Base-by-base conservation (phyloP, 1,284 basidiomycete species). In the Malassezia dermatis region DNA sequence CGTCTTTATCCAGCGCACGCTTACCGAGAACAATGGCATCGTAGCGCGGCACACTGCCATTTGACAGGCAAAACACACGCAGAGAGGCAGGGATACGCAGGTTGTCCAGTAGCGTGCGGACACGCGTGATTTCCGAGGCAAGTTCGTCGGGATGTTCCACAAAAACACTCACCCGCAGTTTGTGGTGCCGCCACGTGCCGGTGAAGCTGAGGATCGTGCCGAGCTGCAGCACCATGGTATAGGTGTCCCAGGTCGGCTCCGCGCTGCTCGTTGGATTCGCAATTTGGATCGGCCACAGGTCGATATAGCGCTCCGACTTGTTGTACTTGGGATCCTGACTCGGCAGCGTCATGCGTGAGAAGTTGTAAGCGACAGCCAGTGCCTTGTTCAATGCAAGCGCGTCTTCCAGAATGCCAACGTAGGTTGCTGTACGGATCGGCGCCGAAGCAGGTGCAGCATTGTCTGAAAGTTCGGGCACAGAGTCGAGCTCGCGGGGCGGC, bases 191-290 rank as follows among this genome's bases (percentile, higher is more conserved):
- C 71, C 71, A 73, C 24, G 66, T 68, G 41, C 68, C 65, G 0
- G 71, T 73, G 21, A 72, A 58, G 51, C 66, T 71, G 17, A 73
- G 60, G 28, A 73, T 73, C 4, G 71, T 73, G 49, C 71, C 71
- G 39, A 73, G 63, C 37, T 73, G 71, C 17, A 73, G 62, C 11
- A 73, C 70, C 69, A 73, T 72, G 11, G 71, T 73, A 58, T 73
- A 73, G 4, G 69, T 72, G 51, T 73, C 71, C 71, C 71, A 73
- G n/a, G 41, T 35, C 4, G 48, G 55, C 15, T 66, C 65, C 19
- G 65, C 68, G 27, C 53, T 60, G 23, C 63, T 57, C 12, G 67
- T 65, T 1, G 63, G 55, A 23, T 63, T 67, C 4, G 68, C 65
- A 39, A 73, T 73, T 51, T 73, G 71, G 24, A 73, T 64, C 3